These are phyloP conservation scores for Thalassia testudinum DNA, from an alignment of 116 monocot species.

Conservation along the genomic window DNA sequence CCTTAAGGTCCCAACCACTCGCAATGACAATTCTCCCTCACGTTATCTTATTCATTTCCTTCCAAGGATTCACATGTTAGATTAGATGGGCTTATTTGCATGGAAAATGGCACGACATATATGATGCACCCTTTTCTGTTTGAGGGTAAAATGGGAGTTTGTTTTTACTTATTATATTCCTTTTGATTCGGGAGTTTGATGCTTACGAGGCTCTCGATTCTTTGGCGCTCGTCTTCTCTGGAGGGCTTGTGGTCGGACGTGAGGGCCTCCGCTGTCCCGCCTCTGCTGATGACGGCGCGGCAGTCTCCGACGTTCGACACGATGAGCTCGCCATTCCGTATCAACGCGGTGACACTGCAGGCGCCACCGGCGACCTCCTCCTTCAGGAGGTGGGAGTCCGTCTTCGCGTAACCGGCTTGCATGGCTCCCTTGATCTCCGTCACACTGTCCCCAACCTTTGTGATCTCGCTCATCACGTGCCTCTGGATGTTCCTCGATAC, in stretches of 20 bases:
- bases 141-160: neutral
- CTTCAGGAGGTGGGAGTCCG: slow-evolving; percentile 57
- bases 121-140: neutral
- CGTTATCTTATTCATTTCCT: too few relatives aligned
- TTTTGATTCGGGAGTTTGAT: neutral
- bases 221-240: slow-evolving; percentile 53
- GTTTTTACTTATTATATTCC: neutral
- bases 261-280: slow-evolving; percentile 58
- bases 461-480: slow-evolving; percentile 7
- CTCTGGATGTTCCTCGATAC: slow-evolving; percentile 12
- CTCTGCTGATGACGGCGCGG: slow-evolving; percentile 66
- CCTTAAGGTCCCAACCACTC: too few relatives aligned
- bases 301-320: slow-evolving; percentile 93
- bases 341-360: slow-evolving; percentile 73
- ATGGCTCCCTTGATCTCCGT: slow-evolving; percentile 22
- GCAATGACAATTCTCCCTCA: too few relatives aligned
- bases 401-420: slow-evolving; percentile 45
- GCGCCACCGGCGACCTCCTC: slow-evolving; percentile 44
- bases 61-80: too few relatives aligned
- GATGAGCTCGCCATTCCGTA: slow-evolving; percentile 46
- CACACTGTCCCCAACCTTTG: neutral
- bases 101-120: too few relatives aligned
- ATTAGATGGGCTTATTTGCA: too few relatives aligned
- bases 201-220: slow-evolving; percentile 83
- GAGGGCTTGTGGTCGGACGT: slow-evolving; percentile 76